Conservation (phyloP, 371 early-diverging fungal species). For the Lichtheimia ramosa region DNA sequence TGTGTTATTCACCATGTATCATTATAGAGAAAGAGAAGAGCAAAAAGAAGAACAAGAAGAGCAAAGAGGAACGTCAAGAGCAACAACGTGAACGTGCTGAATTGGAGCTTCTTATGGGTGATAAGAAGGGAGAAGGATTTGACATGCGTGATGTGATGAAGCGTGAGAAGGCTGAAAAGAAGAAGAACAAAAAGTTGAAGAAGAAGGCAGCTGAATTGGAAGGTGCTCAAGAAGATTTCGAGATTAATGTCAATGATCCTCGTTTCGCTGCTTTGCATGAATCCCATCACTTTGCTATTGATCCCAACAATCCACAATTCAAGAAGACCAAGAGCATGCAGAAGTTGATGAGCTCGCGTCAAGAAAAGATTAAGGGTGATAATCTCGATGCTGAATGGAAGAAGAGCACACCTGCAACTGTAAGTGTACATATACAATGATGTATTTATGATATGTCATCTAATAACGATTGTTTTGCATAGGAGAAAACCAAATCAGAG, state of each 20-base stretch:
- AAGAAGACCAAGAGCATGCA: constrained; percentile 93
- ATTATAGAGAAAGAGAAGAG: constrained; percentile 21
- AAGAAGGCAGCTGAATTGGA: constrained; percentile 38
- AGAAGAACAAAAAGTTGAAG: constrained; percentile 58
- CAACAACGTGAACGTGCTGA: constrained; percentile 71
- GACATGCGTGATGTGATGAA: constrained; percentile 87
- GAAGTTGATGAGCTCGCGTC: constrained; percentile 73
- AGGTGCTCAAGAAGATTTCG: constrained; percentile 74
- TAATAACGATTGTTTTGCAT: not conserved
- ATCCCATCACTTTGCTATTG: constrained; percentile 90
- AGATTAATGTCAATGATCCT: constrained; percentile 81
- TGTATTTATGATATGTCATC: not conserved
- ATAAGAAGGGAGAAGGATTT: constrained; percentile 67
- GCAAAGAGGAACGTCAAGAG: constrained; percentile 63
- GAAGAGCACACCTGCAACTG: constrained; percentile 15
- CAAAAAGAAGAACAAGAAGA: constrained; percentile 49
- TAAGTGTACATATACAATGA: constrained; percentile 7
- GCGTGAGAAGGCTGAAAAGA: constrained; percentile 87
- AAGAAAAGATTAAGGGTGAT: constrained; percentile 46
- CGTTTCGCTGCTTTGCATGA: constrained; percentile 85
- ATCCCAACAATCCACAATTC: constrained; percentile 93
- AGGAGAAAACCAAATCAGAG: no score
- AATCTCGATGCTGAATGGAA: constrained; percentile 37
- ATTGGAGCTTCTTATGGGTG: constrained; percentile 80
- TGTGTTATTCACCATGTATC: not conserved